These are phyloP conservation scores for Cordyceps cicadae DNA, from an alignment of 2,329 filamentous ascomycete genomes.

Conservation along the genomic window DNA sequence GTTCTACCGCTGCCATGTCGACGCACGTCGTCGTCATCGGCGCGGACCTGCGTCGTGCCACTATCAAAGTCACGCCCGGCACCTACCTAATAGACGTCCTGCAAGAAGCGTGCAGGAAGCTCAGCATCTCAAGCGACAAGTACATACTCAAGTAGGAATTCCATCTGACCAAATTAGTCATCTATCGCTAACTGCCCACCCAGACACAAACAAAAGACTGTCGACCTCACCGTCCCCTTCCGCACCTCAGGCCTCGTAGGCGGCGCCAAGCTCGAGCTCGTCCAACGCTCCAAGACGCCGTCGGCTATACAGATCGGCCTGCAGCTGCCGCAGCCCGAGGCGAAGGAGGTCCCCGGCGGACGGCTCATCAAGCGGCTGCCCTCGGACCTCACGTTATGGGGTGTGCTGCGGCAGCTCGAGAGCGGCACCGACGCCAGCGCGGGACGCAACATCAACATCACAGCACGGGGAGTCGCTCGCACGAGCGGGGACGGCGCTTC, in stretches of 20 bases:
- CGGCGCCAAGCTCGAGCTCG: constrained; percentile 87
- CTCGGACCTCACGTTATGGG: constrained; percentile 82
- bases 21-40: constrained; percentile 85
- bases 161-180: neutral
- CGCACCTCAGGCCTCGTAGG: constrained; percentile 73
- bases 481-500: constrained; percentile 41
- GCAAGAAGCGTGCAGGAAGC: constrained; percentile 77
- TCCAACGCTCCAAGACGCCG: constrained; percentile 76
- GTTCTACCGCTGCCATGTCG: constrained; percentile 49
- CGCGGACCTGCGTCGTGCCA: constrained; percentile 65
- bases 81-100: constrained; percentile 80
- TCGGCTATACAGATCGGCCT: constrained; percentile 83
- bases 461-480: constrained; percentile 67
- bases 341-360: constrained; percentile 50
- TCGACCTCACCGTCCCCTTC: constrained; percentile 80
- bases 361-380: constrained; percentile 78
- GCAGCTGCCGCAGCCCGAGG: constrained; percentile 68
- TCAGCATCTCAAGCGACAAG: constrained; percentile 62
- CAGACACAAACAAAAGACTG: constrained; percentile 72
- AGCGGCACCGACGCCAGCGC: constrained; percentile 58
- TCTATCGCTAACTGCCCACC: neutral
- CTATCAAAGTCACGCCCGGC: constrained; percentile 72
- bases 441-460: constrained; percentile 65
- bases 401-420: constrained; percentile 84
- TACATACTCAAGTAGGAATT: constrained; percentile 68